Conservation (phyloP, 2,329 filamentous ascomycete genomes). For the Penicillium sp. region DNA sequence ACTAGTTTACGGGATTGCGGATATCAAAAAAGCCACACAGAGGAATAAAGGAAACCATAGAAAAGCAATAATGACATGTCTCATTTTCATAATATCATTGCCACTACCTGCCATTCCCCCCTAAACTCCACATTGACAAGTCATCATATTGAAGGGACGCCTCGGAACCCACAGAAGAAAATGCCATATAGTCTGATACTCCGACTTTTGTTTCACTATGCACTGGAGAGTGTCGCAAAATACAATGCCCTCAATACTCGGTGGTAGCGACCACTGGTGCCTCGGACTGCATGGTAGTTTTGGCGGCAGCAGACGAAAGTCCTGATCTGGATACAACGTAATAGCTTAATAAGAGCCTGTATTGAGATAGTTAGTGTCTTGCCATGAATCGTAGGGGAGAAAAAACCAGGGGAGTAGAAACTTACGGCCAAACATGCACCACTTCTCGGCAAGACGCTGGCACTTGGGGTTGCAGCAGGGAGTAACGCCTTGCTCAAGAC, state of each 20-base stretch:
- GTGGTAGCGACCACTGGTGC: background rate
- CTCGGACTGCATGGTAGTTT: background rate
- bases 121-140: constrained; percentile 6
- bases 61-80: constrained; percentile 8
- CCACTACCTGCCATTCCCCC: constrained; percentile 5
- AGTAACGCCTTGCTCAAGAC: constrained; percentile 73
- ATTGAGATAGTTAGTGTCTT: background rate
- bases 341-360: constrained; percentile 5
- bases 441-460: constrained; percentile 70
- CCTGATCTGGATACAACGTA: background rate
- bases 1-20: background rate
- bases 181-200: constrained; percentile 1
- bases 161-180: background rate
- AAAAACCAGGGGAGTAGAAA: constrained; percentile 28
- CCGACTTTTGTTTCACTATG: background rate
- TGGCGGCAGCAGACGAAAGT: background rate
- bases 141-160: constrained; percentile 2
- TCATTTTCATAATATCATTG: constrained; percentile 12
- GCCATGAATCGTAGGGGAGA: background rate
- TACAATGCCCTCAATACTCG: background rate
- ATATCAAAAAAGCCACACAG: background rate
- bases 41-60: background rate
- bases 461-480: constrained; percentile 93
- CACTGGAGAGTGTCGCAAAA: background rate
- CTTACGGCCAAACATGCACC: constrained; percentile 86